Evolutionary conservation across 192 early-diverging fungal genomes (phyloP), one percentile per base, ranked within the genome.

Genomic region (Gonapodya prolifera): DNA sequence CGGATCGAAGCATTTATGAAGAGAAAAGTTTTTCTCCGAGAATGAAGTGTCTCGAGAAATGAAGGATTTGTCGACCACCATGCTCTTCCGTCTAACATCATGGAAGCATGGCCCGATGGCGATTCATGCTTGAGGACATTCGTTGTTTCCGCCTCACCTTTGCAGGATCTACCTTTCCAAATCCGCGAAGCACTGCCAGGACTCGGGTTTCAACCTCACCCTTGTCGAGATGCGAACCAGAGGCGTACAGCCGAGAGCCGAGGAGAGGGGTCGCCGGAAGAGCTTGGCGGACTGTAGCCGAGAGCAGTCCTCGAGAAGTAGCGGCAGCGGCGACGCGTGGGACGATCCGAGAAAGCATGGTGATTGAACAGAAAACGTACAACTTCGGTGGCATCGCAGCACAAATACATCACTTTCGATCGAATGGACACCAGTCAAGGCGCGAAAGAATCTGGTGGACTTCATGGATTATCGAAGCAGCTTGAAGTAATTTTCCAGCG

Each of bases 101-200:
- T n/a, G n/a, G n/a, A n/a, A n/a, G n/a, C n/a, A n/a, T n/a, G n/a
- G n/a, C n/a, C n/a, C n/a, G n/a, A n/a, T n/a, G n/a, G n/a, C n/a
- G n/a, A n/a, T n/a, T n/a, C n/a, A n/a, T n/a, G n/a, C n/a, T n/a
- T n/a, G n/a, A n/a, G n/a, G n/a, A n/a, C n/a, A n/a, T n/a, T n/a
- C n/a, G n/a, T n/a, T n/a, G n/a, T n/a, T n/a, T n/a, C 30, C 35
- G 69, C 79, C 79, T 83, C 90, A 99, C 96, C 93, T 98, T 97
- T 80, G 85, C 81, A 35, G 87, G 83, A 80, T 95, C 92, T 81
- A 99, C 93, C 88, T 99, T 99, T 83, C 96, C 96, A 86, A 99
- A 99, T 80, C 93, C 95, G 82, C 90, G 90, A 76, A 99, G 83
- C 33, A 99, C 88, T 70, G 92, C 89, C 78, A 97, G 84, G 76